Base-by-base conservation (phyloP, 768 basidiomycete genomes). In the Pisolithus tinctorius region DNA sequence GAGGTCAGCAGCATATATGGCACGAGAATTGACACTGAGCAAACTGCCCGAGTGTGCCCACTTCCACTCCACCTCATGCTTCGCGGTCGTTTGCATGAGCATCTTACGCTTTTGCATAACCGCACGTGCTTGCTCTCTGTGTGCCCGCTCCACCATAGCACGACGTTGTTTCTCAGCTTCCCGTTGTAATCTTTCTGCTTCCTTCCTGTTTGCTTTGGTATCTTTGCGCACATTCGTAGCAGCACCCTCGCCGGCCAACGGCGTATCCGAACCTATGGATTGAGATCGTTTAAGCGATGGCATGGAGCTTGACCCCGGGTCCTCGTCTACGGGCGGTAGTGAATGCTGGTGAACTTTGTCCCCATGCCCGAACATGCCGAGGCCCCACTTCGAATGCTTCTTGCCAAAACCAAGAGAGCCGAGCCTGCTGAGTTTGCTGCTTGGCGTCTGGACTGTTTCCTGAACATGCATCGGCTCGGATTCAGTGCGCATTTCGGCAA, bases 101-200 rank as follows among this genome's bases (percentile, higher is more conserved):
- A 91, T 76, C 57, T 84, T 84, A 56, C 90, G 86, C 73, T 94
- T 95, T 61, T 84, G 80, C 83, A 94, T 87, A 68, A 95, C 93
- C 41, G 90, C 91, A 49, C 93, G 81, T 16, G 93, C 89, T 67
- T 93, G 87, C 60, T 96, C 93, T 59, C 83, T 81, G 55, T 89
- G 83, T 62, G 74, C 83, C 60, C 81, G 82, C 65, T 84, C 81
- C 16, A 78, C 81, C 55, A 88, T 75, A 50, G 82, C 82, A 56
- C 91, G 88, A 55, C 86, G 83, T 58, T 89, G 87, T 61, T 84
- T 81, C 74, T 93, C 90, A 17, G 88, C 87, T 67, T 94, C 91
- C 53, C 78, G 80, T 51, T 82, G 81, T 47, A 87, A 66, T 37
- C 86, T 81, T 61, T 88, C 83, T 2, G 85, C 85, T 68, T 91